Evolutionary conservation across 768 basidiomycete species (phyloP).

Genomic region (Leucogyrophana mollusca): DNA sequence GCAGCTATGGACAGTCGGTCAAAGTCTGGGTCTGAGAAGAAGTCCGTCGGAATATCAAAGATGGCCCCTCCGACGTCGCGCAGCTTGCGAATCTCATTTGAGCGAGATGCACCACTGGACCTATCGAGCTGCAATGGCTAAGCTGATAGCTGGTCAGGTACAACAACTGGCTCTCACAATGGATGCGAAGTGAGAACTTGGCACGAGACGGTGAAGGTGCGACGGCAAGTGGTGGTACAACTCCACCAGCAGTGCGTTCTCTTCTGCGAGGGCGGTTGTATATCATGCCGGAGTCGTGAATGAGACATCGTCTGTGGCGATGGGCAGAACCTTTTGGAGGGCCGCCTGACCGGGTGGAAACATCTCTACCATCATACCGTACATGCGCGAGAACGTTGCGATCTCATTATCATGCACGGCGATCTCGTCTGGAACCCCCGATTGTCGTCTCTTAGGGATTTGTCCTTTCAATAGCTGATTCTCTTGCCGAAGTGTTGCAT

Average conservation of each 20-base stretch:
- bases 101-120: not conserved
- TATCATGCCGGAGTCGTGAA: not conserved
- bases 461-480: no score
- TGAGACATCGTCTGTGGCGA: not conserved
- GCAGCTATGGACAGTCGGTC: no score
- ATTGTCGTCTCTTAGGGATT: no score
- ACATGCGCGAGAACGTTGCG: no score
- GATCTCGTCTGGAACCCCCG: no score
- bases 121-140: not conserved
- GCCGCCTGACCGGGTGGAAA: conserved; percentile 2
- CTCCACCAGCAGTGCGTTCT: not conserved
- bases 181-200: not conserved
- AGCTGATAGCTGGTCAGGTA: not conserved
- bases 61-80: not conserved
- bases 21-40: not conserved
- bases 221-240: not conserved
- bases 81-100: not conserved
- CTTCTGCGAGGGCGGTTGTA: not conserved
- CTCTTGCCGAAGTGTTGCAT: no score
- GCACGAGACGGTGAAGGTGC: not conserved
- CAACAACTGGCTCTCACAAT: not conserved
- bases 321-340: not conserved
- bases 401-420: no score
- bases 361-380: conserved; percentile 4
- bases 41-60: not conserved